phyloP scores from a whole-genome alignment of 2,329 filamentous ascomycete species.

The Xylariaceae sp. region DNA sequence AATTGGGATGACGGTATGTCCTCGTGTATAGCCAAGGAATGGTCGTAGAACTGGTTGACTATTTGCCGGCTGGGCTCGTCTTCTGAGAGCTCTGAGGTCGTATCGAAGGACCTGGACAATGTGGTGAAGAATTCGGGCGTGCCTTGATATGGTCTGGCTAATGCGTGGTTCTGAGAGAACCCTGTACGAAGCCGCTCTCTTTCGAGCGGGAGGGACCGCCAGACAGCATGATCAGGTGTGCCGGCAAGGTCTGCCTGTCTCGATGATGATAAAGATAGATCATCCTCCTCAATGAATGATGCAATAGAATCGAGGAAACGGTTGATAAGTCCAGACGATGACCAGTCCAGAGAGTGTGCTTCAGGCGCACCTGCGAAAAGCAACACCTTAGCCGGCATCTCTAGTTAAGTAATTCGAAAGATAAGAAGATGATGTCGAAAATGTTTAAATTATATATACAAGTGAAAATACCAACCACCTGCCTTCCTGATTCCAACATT shows the following conservation, averaged over 20 bases:
- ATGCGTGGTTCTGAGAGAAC: constrained; percentile 47
- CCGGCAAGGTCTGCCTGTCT: constrained; percentile 16
- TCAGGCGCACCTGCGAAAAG: constrained; percentile 29
- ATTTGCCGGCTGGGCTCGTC: constrained; percentile 36
- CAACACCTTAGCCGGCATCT: constrained; percentile 27
- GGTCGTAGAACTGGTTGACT: constrained; percentile 68
- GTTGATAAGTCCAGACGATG: constrained; percentile 40
- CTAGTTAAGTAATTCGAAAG: constrained; percentile 8
- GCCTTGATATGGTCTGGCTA: constrained; percentile 28
- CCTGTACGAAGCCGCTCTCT: constrained; percentile 46
- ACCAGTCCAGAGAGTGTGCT: constrained; percentile 23
- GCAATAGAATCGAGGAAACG: constrained; percentile 40
- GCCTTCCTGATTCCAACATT: no score
- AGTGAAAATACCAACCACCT: no score
- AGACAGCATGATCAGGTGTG: constrained; percentile 36
- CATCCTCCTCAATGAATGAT: constrained; percentile 17
- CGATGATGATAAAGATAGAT: constrained; percentile 7
- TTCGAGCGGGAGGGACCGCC: constrained; percentile 52
- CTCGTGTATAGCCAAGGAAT: constrained; percentile 70
- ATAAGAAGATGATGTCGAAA: constrained; percentile 8
- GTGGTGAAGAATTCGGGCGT: constrained; percentile 47
- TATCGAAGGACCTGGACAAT: constrained; percentile 35
- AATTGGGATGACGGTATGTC: constrained; percentile 61
- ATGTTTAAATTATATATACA: no score
- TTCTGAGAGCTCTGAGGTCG: constrained; percentile 20